phyloP scores from a whole-genome alignment of 768 basidiomycete genomes.

The Candolleomyces efflorescens region DNA sequence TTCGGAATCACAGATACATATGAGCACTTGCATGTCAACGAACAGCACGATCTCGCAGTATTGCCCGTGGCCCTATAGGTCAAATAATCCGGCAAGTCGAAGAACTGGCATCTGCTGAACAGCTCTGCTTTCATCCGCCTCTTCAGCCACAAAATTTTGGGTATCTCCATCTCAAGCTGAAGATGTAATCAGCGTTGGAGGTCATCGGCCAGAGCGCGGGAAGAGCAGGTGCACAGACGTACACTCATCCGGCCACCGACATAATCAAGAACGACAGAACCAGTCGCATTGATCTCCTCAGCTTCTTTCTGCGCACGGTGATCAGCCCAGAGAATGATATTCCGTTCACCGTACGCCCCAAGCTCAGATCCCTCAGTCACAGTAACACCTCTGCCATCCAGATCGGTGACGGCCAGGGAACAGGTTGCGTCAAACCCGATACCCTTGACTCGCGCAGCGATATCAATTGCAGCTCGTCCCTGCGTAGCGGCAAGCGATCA shows the following conservation, averaged over 20 bases:
- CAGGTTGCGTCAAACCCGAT: conserved; percentile 97
- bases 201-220: no score
- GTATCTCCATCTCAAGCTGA: conserved; percentile 97
- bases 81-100: conserved; percentile 92
- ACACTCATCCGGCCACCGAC: conserved; percentile 97
- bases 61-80: conserved; percentile 86
- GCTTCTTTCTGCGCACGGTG: conserved; percentile 94
- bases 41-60: conserved; percentile 78
- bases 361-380: conserved; percentile 67
- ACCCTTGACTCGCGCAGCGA: conserved; percentile 57
- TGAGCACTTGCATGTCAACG: conserved; percentile 93
- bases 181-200: neutral
- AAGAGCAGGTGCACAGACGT: conserved; percentile 20
- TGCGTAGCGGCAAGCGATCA: neutral
- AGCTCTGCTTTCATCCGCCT: conserved; percentile 69
- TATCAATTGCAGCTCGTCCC: neutral
- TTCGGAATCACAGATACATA: conserved; percentile 60
- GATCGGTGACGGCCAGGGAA: conserved; percentile 83
- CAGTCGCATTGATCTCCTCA: conserved; percentile 80
- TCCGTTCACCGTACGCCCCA: conserved; percentile 68
- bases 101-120: conserved; percentile 79
- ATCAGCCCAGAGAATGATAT: conserved; percentile 95
- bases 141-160: conserved; percentile 96
- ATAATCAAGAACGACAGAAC: conserved; percentile 84
- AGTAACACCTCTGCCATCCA: conserved; percentile 65